Conservation (phyloP, 1,284 basidiomycete species). For the Malassezia caprae region DNA sequence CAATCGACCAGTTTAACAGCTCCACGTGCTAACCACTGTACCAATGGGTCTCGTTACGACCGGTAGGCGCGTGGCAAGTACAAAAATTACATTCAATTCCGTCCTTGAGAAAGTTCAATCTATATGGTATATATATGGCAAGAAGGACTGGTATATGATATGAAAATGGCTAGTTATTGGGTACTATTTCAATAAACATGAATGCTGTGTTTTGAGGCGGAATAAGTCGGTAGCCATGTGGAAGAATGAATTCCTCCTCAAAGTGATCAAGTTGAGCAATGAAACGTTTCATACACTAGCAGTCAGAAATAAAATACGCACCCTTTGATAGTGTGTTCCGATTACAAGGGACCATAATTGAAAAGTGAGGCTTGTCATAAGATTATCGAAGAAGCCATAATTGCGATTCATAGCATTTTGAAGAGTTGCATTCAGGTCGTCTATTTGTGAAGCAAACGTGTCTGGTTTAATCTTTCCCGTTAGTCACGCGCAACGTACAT, state of each 20-base stretch:
- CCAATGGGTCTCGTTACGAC: constrained; percentile 17
- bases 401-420: neutral
- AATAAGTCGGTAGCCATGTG: neutral
- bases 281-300: constrained; percentile 12
- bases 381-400: constrained; percentile 10
- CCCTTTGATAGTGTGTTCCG: constrained; percentile 9
- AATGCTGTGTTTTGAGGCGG: constrained; percentile 1
- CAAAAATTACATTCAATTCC: too few relatives aligned
- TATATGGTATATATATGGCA: too few relatives aligned
- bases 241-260: neutral
- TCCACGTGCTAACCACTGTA: constrained; percentile 24
- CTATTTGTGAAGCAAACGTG: neutral
- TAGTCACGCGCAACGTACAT: neutral
- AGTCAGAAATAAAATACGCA: neutral
- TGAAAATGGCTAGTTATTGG: neutral
- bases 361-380: constrained; percentile 9
- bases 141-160: neutral
- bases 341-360: constrained; percentile 9
- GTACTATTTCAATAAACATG: constrained; percentile 4
- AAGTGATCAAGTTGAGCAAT: neutral
- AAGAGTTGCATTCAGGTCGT: constrained; percentile 2
- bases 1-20: constrained; percentile 19
- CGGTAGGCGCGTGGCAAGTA: too few relatives aligned
- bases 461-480: neutral
- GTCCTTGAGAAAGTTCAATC: too few relatives aligned